Conservation (phyloP, 2,329 filamentous ascomycete species). For the Penicillium janthinellum region DNA sequence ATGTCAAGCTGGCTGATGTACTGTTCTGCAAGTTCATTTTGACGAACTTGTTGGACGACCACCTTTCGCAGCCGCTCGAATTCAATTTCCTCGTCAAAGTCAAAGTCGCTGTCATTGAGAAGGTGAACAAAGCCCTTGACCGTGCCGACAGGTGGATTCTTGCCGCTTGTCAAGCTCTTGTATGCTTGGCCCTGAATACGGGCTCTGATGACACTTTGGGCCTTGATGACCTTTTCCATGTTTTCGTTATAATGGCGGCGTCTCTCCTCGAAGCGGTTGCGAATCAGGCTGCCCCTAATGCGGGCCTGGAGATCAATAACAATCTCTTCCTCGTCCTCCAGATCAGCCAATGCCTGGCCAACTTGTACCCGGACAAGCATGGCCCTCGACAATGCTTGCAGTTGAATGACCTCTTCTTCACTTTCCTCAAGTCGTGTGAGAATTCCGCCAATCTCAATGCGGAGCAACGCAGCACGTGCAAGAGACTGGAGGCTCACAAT, state of each 20-base stretch:
- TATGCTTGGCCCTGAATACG: conserved; percentile 97
- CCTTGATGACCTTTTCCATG: conserved; percentile 98
- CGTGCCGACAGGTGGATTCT: conserved; percentile 93
- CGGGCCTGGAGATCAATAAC: conserved; percentile 75
- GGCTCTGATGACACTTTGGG: conserved; percentile 92
- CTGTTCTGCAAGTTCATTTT: conserved; percentile 95
- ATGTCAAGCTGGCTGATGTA: conserved; percentile 99
- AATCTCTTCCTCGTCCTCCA: conserved; percentile 80
- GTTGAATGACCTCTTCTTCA: conserved; percentile 64
- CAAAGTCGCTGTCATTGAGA: conserved; percentile 96
- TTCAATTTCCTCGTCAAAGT: conserved; percentile 98
- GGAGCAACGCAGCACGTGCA: conserved; percentile 43
- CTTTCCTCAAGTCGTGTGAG: conserved; percentile 71
- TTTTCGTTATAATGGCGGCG: conserved; percentile 88
- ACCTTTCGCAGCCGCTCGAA: conserved; percentile 94
- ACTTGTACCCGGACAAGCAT: conserved; percentile 76
- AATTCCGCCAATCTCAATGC: conserved; percentile 51
- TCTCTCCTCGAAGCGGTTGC: conserved; percentile 78
- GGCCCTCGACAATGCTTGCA: conserved; percentile 77
- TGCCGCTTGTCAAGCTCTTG: conserved; percentile 92
- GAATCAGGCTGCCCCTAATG: conserved; percentile 72
- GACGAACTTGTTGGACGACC: conserved; percentile 93
- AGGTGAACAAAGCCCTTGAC: conserved; percentile 98
- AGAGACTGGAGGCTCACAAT: conserved; percentile 45
- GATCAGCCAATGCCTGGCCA: conserved; percentile 70